A percentile compares a stretch with the other conserved stretches of the same genome.
phyloP scores from a whole-genome alignment of 345 rosid genomes.

The Salix exigua region DNA sequence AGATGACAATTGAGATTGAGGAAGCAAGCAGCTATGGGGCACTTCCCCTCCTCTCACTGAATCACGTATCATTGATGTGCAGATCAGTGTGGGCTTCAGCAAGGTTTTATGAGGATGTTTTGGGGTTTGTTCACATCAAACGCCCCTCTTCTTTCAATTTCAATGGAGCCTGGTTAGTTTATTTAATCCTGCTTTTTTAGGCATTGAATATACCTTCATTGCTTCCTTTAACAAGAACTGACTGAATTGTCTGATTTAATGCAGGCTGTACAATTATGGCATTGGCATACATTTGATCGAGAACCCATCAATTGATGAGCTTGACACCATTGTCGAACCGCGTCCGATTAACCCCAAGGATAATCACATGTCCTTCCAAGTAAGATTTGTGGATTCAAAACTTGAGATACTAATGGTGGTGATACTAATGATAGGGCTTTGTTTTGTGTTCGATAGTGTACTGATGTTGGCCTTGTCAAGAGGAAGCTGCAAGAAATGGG shows the following conservation, averaged over 20 bases:
- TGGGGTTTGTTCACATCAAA: constrained; percentile 52
- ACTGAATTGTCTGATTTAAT: neutral
- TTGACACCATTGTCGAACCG: constrained; percentile 34
- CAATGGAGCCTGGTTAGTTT: constrained; percentile 42
- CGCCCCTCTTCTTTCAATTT: constrained; percentile 65
- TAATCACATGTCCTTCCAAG: constrained; percentile 59
- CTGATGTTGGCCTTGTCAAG: constrained; percentile 44
- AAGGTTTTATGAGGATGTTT: constrained; percentile 43
- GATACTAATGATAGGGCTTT: neutral
- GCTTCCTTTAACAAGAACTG: neutral
- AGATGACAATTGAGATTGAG: constrained; percentile 24
- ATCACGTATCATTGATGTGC: constrained; percentile 50
- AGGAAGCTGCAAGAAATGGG: constrained; percentile 47
- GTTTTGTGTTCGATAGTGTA: constrained; percentile 29
- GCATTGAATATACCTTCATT: neutral
- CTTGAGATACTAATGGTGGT: neutral
- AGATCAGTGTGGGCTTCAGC: constrained; percentile 45
- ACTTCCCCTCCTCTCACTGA: constrained; percentile 49
- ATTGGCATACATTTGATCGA: constrained; percentile 60
- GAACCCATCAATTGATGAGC: constrained; percentile 39
- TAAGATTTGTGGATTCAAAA: constrained; percentile 2
- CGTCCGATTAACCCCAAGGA: constrained; percentile 55
- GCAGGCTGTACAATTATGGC: constrained; percentile 56
- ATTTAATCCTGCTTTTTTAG: neutral
- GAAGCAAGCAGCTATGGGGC: constrained; percentile 31